phyloP scores from a whole-genome alignment of 371 early-diverging fungal species.

The Smittium culicis region DNA sequence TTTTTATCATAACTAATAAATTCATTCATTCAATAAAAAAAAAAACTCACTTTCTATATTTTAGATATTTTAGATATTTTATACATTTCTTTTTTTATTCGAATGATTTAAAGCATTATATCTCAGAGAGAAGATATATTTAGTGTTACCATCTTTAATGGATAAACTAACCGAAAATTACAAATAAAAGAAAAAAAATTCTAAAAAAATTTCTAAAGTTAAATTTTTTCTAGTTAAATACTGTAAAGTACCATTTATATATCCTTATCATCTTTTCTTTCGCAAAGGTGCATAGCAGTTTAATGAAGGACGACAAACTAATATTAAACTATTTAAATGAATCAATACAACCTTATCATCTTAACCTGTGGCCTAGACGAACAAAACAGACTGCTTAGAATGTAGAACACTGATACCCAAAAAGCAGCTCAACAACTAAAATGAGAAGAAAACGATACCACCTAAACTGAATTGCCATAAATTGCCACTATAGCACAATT shows the following conservation, averaged over 20 bases:
- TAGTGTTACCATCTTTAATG: too few species aligned
- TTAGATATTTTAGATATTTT: too few species aligned
- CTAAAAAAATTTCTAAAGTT: too few species aligned
- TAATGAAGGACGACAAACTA: not conserved
- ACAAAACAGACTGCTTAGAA: not conserved
- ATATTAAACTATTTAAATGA: not conserved
- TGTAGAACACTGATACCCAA: not conserved
- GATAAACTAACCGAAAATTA: too few species aligned
- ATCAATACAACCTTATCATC: not conserved
- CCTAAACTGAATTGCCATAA: not conserved
- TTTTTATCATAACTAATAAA: too few species aligned
- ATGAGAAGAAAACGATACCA: not conserved
- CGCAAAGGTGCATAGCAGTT: not conserved
- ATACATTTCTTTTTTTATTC: too few species aligned
- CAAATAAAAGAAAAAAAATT: too few species aligned
- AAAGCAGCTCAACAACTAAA: not conserved
- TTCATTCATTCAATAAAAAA: too few species aligned
- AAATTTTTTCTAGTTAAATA: too few species aligned
- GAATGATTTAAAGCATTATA: too few species aligned
- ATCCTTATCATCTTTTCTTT: conserved; percentile 1
- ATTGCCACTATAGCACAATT: not conserved
- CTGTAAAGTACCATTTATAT: not conserved
- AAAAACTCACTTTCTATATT: too few species aligned
- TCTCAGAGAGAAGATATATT: too few species aligned
- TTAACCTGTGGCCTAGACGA: not conserved